These are phyloP conservation scores for Camellia oleifera DNA, from an alignment of 179 eudicot genomes.

Conservation along the genomic window DNA sequence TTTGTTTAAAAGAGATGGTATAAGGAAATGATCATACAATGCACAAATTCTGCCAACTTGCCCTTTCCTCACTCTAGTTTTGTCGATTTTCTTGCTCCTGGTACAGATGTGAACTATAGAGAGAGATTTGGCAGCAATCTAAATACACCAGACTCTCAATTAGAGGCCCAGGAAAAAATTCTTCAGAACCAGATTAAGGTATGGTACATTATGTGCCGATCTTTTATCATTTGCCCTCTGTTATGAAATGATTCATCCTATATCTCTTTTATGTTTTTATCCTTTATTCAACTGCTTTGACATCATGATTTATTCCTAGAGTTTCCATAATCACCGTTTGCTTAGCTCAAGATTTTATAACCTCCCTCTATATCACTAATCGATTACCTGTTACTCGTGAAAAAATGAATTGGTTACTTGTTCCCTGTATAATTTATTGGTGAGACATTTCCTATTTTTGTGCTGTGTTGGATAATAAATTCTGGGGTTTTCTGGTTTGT, in stretches of 20 bases:
- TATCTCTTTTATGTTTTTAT: neutral
- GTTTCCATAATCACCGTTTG: neutral
- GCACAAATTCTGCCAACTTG: slow-evolving; percentile 20
- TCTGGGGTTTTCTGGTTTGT: too few relatives aligned
- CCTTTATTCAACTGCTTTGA: neutral
- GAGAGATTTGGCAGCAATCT: slow-evolving; percentile 23
- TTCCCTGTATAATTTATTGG: neutral
- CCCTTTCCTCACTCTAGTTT: slow-evolving; percentile 38
- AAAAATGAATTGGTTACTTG: neutral
- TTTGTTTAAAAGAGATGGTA: too few relatives aligned
- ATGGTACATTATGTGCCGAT: slow-evolving; percentile 10
- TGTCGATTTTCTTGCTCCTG: slow-evolving; percentile 38
- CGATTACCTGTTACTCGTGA: neutral
- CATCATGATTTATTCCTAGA: neutral
- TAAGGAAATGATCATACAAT: too few relatives aligned
- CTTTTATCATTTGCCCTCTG: neutral
- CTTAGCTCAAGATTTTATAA: neutral
- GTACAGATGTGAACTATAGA: slow-evolving; percentile 25
- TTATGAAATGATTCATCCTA: neutral
- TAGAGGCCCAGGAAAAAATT: slow-evolving; percentile 45
- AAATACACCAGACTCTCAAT: slow-evolving; percentile 35
- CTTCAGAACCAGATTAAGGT: slow-evolving; percentile 85
- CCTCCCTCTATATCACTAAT: neutral
- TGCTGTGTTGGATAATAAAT: neutral
- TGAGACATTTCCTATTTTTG: neutral